Conservation (phyloP, 768 basidiomycete genomes). For the Paxillus ammoniavirescens region DNA sequence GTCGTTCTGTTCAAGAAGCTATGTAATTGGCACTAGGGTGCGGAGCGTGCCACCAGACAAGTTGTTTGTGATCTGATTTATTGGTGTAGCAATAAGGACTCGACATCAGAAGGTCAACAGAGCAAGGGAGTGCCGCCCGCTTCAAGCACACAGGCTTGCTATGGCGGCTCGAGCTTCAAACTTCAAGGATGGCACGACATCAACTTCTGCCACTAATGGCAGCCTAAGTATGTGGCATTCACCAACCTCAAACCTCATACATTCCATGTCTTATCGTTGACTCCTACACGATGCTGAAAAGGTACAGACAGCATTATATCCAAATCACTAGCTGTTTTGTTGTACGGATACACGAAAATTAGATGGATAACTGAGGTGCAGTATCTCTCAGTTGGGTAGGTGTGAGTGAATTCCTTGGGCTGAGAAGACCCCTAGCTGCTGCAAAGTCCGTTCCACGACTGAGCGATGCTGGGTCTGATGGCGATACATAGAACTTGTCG, state of each 20-base stretch:
- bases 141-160: no score
- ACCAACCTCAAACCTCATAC: no score
- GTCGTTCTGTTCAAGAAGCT: neutral
- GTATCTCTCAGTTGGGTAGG: constrained; percentile 20
- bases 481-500: constrained; percentile 90
- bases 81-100: no score
- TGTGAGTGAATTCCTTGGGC: constrained; percentile 45
- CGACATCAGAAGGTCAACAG: no score
- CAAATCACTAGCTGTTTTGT: neutral
- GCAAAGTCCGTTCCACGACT: constrained; percentile 81
- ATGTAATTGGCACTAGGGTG: neutral
- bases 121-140: no score
- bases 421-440: constrained; percentile 81
- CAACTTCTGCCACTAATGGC: no score
- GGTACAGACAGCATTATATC: neutral
- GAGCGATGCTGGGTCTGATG: constrained; percentile 72
- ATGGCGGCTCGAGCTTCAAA: no score
- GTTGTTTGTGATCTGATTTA: no score
- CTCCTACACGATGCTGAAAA: neutral
- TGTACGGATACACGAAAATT: neutral
- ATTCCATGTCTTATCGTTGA: no score
- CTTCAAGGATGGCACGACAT: no score
- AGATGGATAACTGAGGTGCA: constrained; percentile 21
- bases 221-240: no score
- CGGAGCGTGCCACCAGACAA: no score